phyloP scores from a whole-genome alignment of 305 asterid species.

The Plantago coronopus region DNA sequence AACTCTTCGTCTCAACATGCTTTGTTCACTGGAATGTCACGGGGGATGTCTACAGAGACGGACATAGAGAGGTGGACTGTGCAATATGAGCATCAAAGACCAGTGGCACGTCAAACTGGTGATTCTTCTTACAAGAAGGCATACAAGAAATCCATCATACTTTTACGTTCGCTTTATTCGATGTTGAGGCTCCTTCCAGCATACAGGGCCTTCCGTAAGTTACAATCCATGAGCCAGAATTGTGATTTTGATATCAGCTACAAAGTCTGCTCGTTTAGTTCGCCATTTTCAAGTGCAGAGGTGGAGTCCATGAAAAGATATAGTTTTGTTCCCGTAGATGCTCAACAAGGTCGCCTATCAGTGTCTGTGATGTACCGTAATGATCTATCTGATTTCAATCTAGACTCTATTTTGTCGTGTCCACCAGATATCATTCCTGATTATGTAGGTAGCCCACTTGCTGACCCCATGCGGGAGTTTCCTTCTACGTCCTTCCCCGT shows the following conservation, averaged over 20 bases:
- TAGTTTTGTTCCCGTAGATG: conserved; percentile 68
- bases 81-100: conserved; percentile 59
- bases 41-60: conserved; percentile 49
- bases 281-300: conserved; percentile 74
- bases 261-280: conserved; percentile 69
- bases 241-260: conserved; percentile 80
- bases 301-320: conserved; percentile 63
- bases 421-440: conserved; percentile 82
- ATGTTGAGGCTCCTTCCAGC: conserved; percentile 93
- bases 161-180: conserved; percentile 67
- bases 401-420: conserved; percentile 56
- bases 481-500: conserved; percentile 51
- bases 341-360: conserved; percentile 76
- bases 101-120: conserved; percentile 49
- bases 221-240: conserved; percentile 45
- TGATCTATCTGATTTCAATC: conserved; percentile 64
- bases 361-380: conserved; percentile 75
- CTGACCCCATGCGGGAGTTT: conserved; percentile 79
- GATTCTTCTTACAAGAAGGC: conserved; percentile 72
- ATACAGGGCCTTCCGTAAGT: conserved; percentile 71
- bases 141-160: conserved; percentile 73
- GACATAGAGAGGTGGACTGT: conserved; percentile 88
- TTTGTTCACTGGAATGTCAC: conserved; percentile 28
- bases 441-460: conserved; percentile 91
- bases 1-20: conserved; percentile 33